Conservation (phyloP, 305 asterid species). For the Fraxinus floribunda region DNA sequence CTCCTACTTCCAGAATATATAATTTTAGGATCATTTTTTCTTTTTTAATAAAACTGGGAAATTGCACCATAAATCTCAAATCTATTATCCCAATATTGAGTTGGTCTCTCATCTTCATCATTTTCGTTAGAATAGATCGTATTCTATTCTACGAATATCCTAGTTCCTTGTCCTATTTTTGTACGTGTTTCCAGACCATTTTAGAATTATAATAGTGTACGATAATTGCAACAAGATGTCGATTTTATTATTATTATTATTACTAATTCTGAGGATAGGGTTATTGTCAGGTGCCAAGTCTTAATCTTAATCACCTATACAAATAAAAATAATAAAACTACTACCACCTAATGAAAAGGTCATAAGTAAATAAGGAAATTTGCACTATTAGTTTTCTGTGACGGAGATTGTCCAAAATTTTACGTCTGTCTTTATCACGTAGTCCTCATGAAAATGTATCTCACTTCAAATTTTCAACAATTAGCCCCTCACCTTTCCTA, state of each 20-base stretch:
- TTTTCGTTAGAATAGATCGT: not conserved
- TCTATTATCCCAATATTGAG: not conserved
- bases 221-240: slow-evolving; percentile 23
- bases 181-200: slow-evolving; percentile 1
- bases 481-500: not conserved
- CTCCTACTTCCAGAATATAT: not conserved
- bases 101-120: not conserved
- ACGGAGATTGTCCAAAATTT: not conserved
- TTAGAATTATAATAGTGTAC: not conserved
- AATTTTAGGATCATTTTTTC: not conserved
- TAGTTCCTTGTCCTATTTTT: not conserved
- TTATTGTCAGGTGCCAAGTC: slow-evolving; percentile 32
- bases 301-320: slow-evolving; percentile 19
- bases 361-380: not conserved
- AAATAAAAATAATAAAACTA: slow-evolving; percentile 15
- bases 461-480: not conserved
- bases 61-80: not conserved
- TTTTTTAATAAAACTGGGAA: not conserved
- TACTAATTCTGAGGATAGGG: slow-evolving; percentile 16
- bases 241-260: not conserved
- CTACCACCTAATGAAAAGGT: not conserved
- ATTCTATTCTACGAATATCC: not conserved
- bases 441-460: not conserved
- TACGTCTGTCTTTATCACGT: not conserved
- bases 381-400: not conserved